These are phyloP conservation scores for Amborella trichopoda DNA, from an alignment of 164 flowering plant species.

Conservation along the genomic window DNA sequence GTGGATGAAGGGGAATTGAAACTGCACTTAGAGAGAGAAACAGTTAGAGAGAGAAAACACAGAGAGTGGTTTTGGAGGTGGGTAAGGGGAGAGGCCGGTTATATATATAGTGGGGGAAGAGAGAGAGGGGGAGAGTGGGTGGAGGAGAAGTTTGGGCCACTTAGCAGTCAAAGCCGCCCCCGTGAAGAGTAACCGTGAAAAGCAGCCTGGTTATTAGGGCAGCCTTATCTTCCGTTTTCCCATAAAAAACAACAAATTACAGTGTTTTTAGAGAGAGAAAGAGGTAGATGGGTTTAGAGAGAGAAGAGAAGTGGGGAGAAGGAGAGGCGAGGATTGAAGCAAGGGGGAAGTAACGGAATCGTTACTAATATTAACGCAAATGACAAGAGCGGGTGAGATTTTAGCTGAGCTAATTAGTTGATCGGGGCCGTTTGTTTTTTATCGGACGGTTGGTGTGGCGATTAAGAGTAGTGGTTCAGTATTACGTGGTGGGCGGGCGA, in stretches of 20 bases:
- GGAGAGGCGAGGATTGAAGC: no score
- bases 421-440: background rate
- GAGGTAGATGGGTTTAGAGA: background rate
- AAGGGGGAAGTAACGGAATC: no score
- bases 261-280: background rate
- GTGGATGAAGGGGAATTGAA: background rate
- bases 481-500: no score
- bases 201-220: conserved; percentile 2
- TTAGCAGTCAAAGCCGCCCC: conserved; percentile 24
- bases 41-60: background rate
- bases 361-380: no score
- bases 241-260: conserved; percentile 1
- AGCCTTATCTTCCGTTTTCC: conserved; percentile 26
- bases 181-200: conserved; percentile 24
- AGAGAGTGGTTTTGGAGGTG: conserved; percentile 6
- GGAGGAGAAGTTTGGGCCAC: conserved; percentile 12
- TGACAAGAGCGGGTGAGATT: background rate
- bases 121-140: conserved; percentile 12
- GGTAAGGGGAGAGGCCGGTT: background rate
- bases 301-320: background rate
- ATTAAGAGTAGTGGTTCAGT: background rate
- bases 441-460: background rate
- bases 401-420: no score
- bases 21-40: background rate
- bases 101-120: conserved; percentile 8